Base-by-base conservation (phyloP, 768 basidiomycete genomes). In the Naganishia vishniacii region DNA sequence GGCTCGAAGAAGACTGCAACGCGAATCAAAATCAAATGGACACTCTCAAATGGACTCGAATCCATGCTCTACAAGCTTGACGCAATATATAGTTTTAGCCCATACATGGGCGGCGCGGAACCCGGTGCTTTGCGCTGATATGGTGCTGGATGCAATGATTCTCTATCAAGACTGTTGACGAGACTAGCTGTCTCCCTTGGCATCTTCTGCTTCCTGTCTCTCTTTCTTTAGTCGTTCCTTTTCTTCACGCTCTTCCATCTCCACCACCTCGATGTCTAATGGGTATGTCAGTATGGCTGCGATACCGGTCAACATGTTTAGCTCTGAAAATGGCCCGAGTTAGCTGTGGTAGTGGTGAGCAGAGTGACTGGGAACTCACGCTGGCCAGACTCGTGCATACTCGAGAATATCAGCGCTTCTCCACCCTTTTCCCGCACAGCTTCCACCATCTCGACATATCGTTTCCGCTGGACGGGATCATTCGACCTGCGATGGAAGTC, bases 331-430 rank as follows among this genome's bases (percentile, higher is more conserved):
- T n/a, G n/a, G 32, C 59, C 40, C 58, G 44, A 6, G 23, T 44
- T 47, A 62, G 32, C 69, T 60, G 62, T 5, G 62, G 37, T 0
- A 23, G n/a, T 20, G 9, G n/a, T 7, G 34, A 40, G 25, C 16
- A 25, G 37, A 37, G 44, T 12, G 18, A 25, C 37, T 12, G 6
- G 41, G 0, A 9, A 80, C 89, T 72, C 73, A 94, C 92, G 93
- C 82, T 97, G 92, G 15, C 95, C 95, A 23, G 89, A 91, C 79
- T 99, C 95, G 74, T 99, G 95, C 95, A 99, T 98, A 72, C 92
- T 97, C 4, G 94, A 98, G 78, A 98, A 99, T 68, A 97, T 92
- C 20, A 97, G 81, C 5, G 92, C 92, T 73, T 98, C 93, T 26
- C 86, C 94, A 26, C 92, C 91, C 68, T 88, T 89, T 48, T 85